These are phyloP conservation scores for Sporisorium scitamineum DNA, from an alignment of 1,284 basidiomycete species.

Conservation along the genomic window DNA sequence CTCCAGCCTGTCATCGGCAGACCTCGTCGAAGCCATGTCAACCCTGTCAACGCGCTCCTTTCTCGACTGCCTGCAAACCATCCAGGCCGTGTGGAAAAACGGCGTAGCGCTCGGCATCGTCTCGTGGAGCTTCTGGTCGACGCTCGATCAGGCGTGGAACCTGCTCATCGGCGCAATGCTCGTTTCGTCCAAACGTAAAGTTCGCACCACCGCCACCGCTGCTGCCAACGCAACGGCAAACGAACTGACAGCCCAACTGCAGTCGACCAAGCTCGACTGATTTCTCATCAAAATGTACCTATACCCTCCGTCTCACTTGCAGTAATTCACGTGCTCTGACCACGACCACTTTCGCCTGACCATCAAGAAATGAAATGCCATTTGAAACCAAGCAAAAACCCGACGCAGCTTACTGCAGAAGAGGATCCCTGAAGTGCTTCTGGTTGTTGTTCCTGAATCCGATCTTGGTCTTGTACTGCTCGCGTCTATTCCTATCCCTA, in stretches of 20 bases:
- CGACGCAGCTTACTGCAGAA: constrained; percentile 68
- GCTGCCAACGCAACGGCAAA: constrained; percentile 13
- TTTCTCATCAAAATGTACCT: neutral
- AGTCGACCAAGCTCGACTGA: constrained; percentile 25
- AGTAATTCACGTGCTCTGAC: neutral
- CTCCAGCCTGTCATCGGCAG: constrained; percentile 12
- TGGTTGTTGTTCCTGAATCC: constrained; percentile 66
- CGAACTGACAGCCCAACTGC: constrained; percentile 16
- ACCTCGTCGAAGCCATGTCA: constrained; percentile 42
- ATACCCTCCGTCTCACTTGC: constrained; percentile 8
- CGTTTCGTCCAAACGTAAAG: constrained; percentile 15
- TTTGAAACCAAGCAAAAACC: neutral
- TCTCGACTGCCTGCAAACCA: constrained; percentile 30
- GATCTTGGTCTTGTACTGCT: constrained; percentile 84
- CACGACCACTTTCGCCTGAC: too few relatives aligned
- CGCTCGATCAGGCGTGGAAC: constrained; percentile 45
- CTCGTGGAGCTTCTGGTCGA: constrained; percentile 36
- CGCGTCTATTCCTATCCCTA: constrained; percentile 81
- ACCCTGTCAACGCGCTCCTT: constrained; percentile 29
- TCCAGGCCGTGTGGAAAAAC: constrained; percentile 53
- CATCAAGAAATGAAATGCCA: neutral
- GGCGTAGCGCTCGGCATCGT: constrained; percentile 50
- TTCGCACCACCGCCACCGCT: neutral
- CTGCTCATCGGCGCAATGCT: constrained; percentile 38
- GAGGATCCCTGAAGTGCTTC: constrained; percentile 68